Conservation (phyloP, 352 stramenopile genomes). For the Phytophthora kernoviae region DNA sequence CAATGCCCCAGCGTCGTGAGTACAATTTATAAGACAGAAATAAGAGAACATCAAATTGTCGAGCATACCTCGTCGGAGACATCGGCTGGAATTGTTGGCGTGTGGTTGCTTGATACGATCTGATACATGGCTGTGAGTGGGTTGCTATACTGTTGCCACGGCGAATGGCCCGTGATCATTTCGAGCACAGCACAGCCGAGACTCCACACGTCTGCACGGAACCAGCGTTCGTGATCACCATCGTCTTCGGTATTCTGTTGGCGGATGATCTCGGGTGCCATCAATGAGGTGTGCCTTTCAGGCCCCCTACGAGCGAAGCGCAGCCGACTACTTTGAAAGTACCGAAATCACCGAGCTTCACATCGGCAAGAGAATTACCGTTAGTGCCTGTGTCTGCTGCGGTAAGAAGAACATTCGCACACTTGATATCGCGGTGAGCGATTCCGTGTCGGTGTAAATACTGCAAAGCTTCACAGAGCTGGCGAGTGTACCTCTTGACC, state of each 20-base stretch:
- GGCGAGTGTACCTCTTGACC: constrained; percentile 70
- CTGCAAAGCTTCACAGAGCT: constrained; percentile 82
- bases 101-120: constrained; percentile 79
- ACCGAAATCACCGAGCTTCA: constrained; percentile 85
- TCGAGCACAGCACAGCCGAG: constrained; percentile 92
- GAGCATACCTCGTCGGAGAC: constrained; percentile 55
- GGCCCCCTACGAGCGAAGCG: constrained; percentile 66
- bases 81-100: constrained; percentile 60
- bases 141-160: constrained; percentile 90
- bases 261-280: constrained; percentile 90
- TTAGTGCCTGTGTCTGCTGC: background rate
- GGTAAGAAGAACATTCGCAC: constrained; percentile 82
- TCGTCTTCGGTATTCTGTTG: constrained; percentile 20
- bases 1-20: background rate
- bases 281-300: constrained; percentile 93
- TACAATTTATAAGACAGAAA: too few species aligned
- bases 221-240: constrained; percentile 65
- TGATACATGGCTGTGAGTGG: constrained; percentile 92
- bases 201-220: constrained; percentile 93
- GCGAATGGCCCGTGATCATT: constrained; percentile 92
- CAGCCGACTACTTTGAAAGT: constrained; percentile 76
- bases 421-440: constrained; percentile 89
- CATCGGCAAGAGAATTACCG: constrained; percentile 19
- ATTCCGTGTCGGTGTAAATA: constrained; percentile 90
- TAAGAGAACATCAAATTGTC: background rate